phyloP scores from a whole-genome alignment of 2,329 filamentous ascomycete genomes.

The Curvularia eragrostidis region DNA sequence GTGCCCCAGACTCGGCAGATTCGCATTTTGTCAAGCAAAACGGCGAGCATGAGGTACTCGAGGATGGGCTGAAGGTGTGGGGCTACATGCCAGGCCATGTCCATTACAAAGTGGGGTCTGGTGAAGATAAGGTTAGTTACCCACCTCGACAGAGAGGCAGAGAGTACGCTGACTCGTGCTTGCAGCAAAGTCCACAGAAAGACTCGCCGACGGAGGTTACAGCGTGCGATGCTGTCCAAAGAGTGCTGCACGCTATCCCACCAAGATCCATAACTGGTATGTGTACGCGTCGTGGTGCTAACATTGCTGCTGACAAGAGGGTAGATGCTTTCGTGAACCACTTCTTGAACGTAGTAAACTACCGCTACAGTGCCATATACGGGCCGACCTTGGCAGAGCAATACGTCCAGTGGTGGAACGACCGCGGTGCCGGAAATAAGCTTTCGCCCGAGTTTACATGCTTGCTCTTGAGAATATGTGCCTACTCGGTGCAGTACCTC shows the following conservation, averaged over 20 bases:
- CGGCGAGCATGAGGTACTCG: conserved; percentile 20
- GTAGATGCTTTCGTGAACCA: conserved; percentile 57
- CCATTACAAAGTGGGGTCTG: conserved; percentile 36
- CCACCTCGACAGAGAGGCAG: background rate
- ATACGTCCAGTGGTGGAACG: conserved; percentile 57
- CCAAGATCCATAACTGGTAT: conserved; percentile 44
- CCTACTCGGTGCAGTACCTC: conserved; percentile 56
- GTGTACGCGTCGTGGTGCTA: background rate
- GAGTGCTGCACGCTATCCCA: conserved; percentile 40
- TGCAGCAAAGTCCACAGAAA: conserved; percentile 13
- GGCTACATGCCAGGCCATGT: conserved; percentile 49
- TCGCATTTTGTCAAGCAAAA: conserved; percentile 7
- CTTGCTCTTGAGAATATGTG: conserved; percentile 56
- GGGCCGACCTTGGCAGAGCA: conserved; percentile 55
- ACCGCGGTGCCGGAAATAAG: conserved; percentile 42
- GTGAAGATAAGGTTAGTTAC: conserved; percentile 24
- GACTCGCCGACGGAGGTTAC: conserved; percentile 17
- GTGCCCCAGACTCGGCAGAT: conserved; percentile 19
- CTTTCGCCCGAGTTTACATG: conserved; percentile 56
- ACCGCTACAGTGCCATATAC: conserved; percentile 57
- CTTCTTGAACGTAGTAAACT: conserved; percentile 55
- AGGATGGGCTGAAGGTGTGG: conserved; percentile 43
- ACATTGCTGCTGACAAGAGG: conserved; percentile 10
- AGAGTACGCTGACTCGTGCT: background rate
- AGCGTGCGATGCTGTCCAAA: conserved; percentile 43